These are phyloP conservation scores for Hortaea werneckii DNA, from an alignment of 2,329 filamentous ascomycete species.

Conservation along the genomic window DNA sequence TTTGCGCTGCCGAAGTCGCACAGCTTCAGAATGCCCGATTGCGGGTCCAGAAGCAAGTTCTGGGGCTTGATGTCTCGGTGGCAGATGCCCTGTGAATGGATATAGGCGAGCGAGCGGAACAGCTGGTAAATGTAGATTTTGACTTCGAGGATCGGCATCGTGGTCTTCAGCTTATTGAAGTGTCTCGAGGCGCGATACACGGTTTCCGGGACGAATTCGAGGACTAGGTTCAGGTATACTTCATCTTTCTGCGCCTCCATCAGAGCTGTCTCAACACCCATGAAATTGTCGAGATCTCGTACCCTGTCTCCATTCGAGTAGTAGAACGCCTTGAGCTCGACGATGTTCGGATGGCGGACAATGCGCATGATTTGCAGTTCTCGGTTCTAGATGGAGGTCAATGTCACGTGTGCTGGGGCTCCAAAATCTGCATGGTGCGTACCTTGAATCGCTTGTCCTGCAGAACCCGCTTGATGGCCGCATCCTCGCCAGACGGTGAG, in stretches of 20 bases:
- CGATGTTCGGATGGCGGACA: conserved; percentile 96
- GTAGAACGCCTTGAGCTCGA: conserved; percentile 98
- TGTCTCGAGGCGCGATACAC: conserved; percentile 96
- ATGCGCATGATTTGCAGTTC: conserved; percentile 99
- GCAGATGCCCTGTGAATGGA: conserved; percentile 98
- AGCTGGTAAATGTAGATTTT: conserved; percentile 99
- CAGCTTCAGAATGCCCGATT: conserved; percentile 84
- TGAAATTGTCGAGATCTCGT: conserved; percentile 27
- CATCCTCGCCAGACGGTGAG: conserved; percentile 94
- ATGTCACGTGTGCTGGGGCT: conserved; percentile 4
- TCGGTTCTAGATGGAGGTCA: conserved; percentile 61
- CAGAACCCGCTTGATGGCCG: conserved; percentile 95
- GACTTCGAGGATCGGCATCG: conserved; percentile 96
- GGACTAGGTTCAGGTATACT: conserved; percentile 95
- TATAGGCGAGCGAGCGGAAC: conserved; percentile 95
- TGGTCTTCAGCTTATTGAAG: conserved; percentile 99
- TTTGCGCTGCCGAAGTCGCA: conserved; percentile 99
- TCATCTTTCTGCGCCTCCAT: conserved; percentile 59
- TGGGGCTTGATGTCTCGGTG: conserved; percentile 99
- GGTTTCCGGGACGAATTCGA: conserved; percentile 96
- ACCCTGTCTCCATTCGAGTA: conserved; percentile 98
- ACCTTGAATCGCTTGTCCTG: conserved; percentile 99
- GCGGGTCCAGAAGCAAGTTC: conserved; percentile 87
- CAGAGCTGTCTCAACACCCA: conserved; percentile 28
- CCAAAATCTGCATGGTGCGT: conserved; percentile 1